Percentiles rank a stretch among this genome's conserved stretches.
Conservation (phyloP, 2,329 filamentous ascomycete genomes). For the Fusarium virguliforme region DNA sequence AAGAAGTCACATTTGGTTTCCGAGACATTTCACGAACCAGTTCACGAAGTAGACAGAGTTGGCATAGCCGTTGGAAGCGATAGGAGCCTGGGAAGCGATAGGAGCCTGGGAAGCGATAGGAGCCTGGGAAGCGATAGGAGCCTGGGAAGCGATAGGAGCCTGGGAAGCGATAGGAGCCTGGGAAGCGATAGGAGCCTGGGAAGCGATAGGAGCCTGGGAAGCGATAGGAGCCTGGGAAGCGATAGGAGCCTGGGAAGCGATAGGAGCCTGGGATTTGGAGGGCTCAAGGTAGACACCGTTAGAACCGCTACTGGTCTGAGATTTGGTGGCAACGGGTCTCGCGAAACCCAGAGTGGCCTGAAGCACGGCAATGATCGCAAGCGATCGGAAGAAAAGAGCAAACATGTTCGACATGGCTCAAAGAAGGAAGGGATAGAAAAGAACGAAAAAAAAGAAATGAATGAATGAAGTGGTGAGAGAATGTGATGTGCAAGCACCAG, state of each 20-base stretch:
- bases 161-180: too few relatives aligned
- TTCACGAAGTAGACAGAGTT: constrained; percentile 40
- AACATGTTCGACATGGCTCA: constrained; percentile 46
- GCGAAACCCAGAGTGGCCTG: constrained; percentile 46
- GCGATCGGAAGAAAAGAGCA: constrained; percentile 45
- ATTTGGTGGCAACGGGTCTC: constrained; percentile 31
- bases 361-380: constrained; percentile 51
- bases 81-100: too few relatives aligned
- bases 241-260: too few relatives aligned
- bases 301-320: too few relatives aligned
- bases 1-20: constrained; percentile 63
- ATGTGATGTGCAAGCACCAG: constrained; percentile 35
- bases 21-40: constrained; percentile 24
- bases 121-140: too few relatives aligned
- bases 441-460: constrained; percentile 9
- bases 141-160: too few relatives aligned
- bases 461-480: constrained; percentile 5
- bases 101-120: too few relatives aligned
- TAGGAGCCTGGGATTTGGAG: too few relatives aligned
- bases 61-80: constrained; percentile 44
- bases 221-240: too few relatives aligned
- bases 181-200: too few relatives aligned
- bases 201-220: too few relatives aligned
- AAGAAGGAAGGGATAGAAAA: constrained; percentile 10
- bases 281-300: too few relatives aligned